These are phyloP conservation scores for Lepidium didymum DNA, from an alignment of 345 rosid species.

Conservation along the genomic window DNA sequence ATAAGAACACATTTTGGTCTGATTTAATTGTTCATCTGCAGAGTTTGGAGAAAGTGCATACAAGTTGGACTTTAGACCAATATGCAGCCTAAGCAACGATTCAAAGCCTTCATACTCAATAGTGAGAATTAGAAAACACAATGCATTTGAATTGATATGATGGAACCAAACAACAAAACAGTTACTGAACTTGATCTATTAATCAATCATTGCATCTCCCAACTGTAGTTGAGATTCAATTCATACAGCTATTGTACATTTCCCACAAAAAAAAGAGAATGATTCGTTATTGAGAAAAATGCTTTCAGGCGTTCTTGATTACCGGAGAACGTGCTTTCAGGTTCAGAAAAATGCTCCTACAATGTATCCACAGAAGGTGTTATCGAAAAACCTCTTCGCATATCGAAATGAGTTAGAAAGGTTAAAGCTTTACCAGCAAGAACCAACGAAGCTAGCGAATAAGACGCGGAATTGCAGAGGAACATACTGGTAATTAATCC, in stretches of 20 bases:
- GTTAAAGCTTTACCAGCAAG: constrained; percentile 56
- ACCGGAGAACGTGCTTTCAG: constrained; percentile 66
- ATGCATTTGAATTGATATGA: neutral
- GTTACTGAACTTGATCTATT: neutral
- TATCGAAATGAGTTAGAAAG: neutral
- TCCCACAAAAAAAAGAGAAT: neutral
- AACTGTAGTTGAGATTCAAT: neutral
- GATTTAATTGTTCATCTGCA: too few species aligned
- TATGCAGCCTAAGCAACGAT: too few species aligned
- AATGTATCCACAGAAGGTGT: neutral
- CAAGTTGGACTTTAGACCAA: too few species aligned
- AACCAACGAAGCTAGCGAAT: constrained; percentile 59
- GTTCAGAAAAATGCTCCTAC: constrained; percentile 78
- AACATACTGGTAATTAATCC: constrained; percentile 77
- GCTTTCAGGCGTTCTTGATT: constrained; percentile 47
- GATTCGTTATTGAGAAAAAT: neutral
- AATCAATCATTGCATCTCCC: neutral
- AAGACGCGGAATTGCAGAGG: constrained; percentile 78
- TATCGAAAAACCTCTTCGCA: neutral
- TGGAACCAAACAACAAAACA: neutral
- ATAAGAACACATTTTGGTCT: too few species aligned
- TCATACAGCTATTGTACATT: neutral
- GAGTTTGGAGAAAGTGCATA: too few species aligned
- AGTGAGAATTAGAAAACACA: neutral
- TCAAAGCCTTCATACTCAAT: too few species aligned